Evolutionary conservation across 2,329 filamentous ascomycete species (phyloP), one percentile per base, ranked within the genome.

Genomic region (Monosporascus sp.): DNA sequence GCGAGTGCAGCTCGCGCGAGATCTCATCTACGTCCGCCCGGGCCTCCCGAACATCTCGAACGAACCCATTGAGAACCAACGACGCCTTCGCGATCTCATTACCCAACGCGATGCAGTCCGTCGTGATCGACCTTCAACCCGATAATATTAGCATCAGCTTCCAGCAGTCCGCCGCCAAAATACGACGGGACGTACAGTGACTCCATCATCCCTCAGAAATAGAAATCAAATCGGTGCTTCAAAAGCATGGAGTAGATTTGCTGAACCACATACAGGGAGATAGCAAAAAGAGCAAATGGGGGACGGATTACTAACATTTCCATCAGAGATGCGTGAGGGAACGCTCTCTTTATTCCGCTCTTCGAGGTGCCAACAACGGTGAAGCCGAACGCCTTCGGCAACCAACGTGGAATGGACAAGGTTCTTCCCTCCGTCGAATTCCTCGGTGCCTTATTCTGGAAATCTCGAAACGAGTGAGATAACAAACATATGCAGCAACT

Each of bases 31-130:
- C 61, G 24, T 74, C 72, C 37, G 68, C 60, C 17, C 72, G 67
- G 3, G 72, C 70, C 55, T 74, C 72, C 38, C 72, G 72, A 1
- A 75, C 69, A 18, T 73, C 66, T 37, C 72, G 70, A 7, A 74
- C 70, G 51, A 74, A 74, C 38, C 55, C 54, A 53, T 65, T 63
- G 24, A 75, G 60, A 35, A 65, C 56, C 9, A 58, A 52, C 22
- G 68, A 63, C n/a, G 68, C 67, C 41, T 67, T 65, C 31, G 65
- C 60, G 44, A 74, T 68, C 54, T 68, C 66, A 47, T 62, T 67
- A 57, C 67, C 66, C 7, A 71, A 65, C 11, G 66, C 64, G 53
- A 64, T 68, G 60, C 73, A 76, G 54, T 68, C 68, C 49, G 68
- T 68, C 44, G 65, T 68, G 40, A 74, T 70, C 50, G 70, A 66